Evolutionary conservation across 352 stramenopile species (phyloP), one percentile per base, ranked within the genome.

Genomic region (Pilasporangium apinafurcum): DNA sequence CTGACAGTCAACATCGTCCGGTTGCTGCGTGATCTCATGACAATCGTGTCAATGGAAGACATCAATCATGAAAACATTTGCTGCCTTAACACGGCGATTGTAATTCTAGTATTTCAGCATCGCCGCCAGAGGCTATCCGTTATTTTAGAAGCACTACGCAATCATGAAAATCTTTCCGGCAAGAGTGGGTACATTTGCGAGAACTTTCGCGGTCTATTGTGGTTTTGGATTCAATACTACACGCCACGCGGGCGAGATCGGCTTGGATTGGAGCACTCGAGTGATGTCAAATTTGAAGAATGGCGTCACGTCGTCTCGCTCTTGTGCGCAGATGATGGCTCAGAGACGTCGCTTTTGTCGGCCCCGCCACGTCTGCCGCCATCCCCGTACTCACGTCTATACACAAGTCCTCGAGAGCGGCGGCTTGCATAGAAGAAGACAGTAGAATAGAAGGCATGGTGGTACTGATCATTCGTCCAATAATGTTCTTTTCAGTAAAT

Each of bases 61-160:
- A 88, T 98, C 51, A 98, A 97, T 53, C 93, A 98, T 59, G 94
- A 98, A 60, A 98, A 98, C 58, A 98, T 98, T 65, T 98, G 95
- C 72, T 98, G 92, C 45, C 59, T 98, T 25, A 98, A 98, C 71
- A 98, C 95, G 32, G 91, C 91, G 8, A 85, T 98, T 27, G 81
- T 98, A 22, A 92, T 98, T 48, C 59, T 97, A 16, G 86, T 98
- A 5, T 97, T 98, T 54, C 86, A 95, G 42, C 66, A 96, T 49
- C 88, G 88, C n/a, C 75, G 88, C n/a, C 45, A 75, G 10, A 65
- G 90, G 17, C 68, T 98, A 4, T 56, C 79, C 6, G 47, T 48
- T 8, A 72, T 97, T 30, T 48, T 93, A 1, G 55, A 79, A 21
- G 72, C 73, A 1, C 44, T 91, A 13, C 72, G 75, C n/a, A 73